A percentile compares a stretch with the other conserved stretches of the same genome.
phyloP scores from a whole-genome alignment of 257 asterid genomes.

The Salvia rosmarinus region DNA sequence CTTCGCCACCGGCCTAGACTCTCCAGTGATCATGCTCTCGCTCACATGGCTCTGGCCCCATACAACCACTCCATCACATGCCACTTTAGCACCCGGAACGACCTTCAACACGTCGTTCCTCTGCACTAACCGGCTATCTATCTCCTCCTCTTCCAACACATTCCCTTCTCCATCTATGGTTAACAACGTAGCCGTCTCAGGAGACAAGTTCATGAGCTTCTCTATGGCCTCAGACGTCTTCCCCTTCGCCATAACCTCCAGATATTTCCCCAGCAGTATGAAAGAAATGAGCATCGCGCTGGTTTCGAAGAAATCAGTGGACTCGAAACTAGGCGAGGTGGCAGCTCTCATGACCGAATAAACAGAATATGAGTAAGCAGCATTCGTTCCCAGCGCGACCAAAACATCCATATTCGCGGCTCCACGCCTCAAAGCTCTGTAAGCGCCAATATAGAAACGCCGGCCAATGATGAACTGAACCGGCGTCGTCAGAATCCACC shows the following conservation, averaged over 20 bases:
- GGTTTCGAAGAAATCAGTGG: conserved; percentile 68
- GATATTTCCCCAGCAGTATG: conserved; percentile 65
- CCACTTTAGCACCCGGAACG: conserved; percentile 67
- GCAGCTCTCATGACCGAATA: conserved; percentile 62
- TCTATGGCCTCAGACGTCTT: conserved; percentile 72
- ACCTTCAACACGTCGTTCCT: conserved; percentile 61
- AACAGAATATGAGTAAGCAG: conserved; percentile 70
- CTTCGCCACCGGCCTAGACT: conserved; percentile 55
- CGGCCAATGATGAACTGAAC: conserved; percentile 72
- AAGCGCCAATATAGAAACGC: conserved; percentile 62
- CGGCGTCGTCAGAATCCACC: conserved; percentile 62
- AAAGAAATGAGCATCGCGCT: conserved; percentile 74
- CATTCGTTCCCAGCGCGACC: conserved; percentile 67
- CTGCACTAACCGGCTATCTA: conserved; percentile 58
- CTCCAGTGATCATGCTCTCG: conserved; percentile 84
- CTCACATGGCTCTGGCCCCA: conserved; percentile 66
- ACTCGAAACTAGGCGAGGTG: conserved; percentile 47
- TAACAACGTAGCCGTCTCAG: conserved; percentile 53
- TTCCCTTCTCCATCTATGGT: conserved; percentile 45
- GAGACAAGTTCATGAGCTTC: conserved; percentile 68
- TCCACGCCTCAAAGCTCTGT: conserved; percentile 52
- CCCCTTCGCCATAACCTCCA: conserved; percentile 73
- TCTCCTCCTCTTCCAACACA: conserved; percentile 56
- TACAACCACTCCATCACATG: conserved; percentile 62
- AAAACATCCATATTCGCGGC: conserved; percentile 77